Percentiles rank a stretch among this genome's conserved stretches.
Conservation (phyloP, 148 eudicot species). For the Dysphania ambrosioides region DNA sequence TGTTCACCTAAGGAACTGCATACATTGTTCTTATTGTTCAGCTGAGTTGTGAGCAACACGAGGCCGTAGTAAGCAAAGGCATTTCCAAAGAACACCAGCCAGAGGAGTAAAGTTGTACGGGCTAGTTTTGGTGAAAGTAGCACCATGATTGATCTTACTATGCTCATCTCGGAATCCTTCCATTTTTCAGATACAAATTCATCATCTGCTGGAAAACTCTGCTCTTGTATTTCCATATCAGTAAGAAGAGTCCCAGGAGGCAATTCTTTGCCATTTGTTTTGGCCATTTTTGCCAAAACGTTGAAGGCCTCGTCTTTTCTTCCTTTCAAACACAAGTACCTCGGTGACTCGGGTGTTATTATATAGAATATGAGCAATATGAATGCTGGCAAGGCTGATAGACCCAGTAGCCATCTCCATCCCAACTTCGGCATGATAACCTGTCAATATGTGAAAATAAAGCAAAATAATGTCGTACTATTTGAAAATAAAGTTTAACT, state of each 20-base stretch:
- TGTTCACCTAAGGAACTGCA: constrained; percentile 33
- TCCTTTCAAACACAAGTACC: constrained; percentile 25
- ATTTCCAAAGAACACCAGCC: constrained; percentile 71
- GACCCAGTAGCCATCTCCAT: constrained; percentile 23
- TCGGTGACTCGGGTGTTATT: constrained; percentile 22
- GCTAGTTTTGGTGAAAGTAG: constrained; percentile 56
- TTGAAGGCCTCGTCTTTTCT: constrained; percentile 17
- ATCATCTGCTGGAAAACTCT: neutral
- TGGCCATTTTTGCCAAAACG: constrained; percentile 10
- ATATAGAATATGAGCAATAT: constrained; percentile 12
- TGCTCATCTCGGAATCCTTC: constrained; percentile 27
- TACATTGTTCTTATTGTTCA: constrained; percentile 44
- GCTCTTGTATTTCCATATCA: constrained; percentile 20
- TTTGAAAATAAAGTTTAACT: too few species aligned
- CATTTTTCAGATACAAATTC: neutral
- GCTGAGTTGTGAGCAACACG: constrained; percentile 68
- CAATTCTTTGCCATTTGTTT: constrained; percentile 9
- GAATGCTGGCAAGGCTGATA: constrained; percentile 16
- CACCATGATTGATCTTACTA: constrained; percentile 27
- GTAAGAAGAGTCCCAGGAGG: constrained; percentile 17
- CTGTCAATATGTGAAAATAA: neutral
- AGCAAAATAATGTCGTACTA: too few species aligned
- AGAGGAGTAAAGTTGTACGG: constrained; percentile 55
- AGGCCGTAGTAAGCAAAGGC: constrained; percentile 81
- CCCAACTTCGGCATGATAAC: constrained; percentile 21